phyloP scores from a whole-genome alignment of 495 filamentous ascomycete species.

The Lophiotrema nucula region DNA sequence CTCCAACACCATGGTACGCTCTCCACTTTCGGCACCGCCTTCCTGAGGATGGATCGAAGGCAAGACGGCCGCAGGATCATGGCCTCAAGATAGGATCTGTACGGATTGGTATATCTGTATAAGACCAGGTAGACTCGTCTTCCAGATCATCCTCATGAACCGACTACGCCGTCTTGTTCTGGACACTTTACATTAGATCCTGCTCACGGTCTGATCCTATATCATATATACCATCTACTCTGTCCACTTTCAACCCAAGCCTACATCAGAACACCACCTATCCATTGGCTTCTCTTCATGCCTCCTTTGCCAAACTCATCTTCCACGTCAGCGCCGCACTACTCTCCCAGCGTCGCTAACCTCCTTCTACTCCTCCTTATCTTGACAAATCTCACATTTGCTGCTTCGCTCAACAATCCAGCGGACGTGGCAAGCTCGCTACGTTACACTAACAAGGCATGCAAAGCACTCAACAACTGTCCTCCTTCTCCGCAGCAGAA shows the following conservation, averaged over 20 bases:
- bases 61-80: conserved; percentile 1
- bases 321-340: too few relatives aligned
- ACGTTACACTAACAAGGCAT: conserved; percentile 19
- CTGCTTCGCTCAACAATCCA: conserved; percentile 24
- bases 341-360: not conserved
- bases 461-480: conserved; percentile 26
- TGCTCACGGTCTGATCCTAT: not conserved
- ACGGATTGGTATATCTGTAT: conserved; percentile 7
- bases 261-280: not conserved
- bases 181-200: not conserved
- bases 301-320: not conserved
- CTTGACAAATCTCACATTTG: conserved; percentile 11
- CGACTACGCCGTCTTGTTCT: not conserved
- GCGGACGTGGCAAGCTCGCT: conserved; percentile 26
- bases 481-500: conserved; percentile 14
- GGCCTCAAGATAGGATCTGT: conserved; percentile 1
- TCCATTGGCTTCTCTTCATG: conserved; percentile 6
- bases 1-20: conserved; percentile 10
- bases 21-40: not conserved
- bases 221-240: not conserved
- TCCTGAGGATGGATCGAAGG: not conserved
- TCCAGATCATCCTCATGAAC: not conserved
- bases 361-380: conserved; percentile 14
- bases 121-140: conserved; percentile 4
- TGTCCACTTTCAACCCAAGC: not conserved